Percentiles rank a stretch among this genome's conserved stretches.
These are phyloP conservation scores for Mycena epipterygia DNA, from an alignment of 768 basidiomycete genomes.

Conservation along the genomic window DNA sequence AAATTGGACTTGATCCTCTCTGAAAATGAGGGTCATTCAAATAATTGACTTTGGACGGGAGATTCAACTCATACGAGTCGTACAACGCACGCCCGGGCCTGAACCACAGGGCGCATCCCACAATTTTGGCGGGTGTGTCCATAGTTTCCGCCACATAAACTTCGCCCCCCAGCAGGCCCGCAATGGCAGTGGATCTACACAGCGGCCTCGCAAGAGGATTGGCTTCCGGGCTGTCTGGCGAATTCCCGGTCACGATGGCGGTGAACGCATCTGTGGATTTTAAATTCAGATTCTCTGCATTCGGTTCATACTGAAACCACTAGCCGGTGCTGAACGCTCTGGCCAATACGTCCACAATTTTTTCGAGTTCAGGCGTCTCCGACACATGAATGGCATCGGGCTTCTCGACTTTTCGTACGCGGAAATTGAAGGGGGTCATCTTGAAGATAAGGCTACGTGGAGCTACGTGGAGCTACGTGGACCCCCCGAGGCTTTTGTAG, in stretches of 20 bases:
- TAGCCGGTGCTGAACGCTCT: neutral
- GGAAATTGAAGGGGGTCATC: neutral
- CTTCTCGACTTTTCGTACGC: neutral
- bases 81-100: neutral
- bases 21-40: neutral
- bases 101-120: constrained; percentile 12
- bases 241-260: neutral
- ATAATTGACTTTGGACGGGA: neutral
- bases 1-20: neutral
- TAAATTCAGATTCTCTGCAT: neutral
- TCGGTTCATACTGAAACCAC: neutral
- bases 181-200: neutral
- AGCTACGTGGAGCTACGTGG: no score
- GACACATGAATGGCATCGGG: neutral
- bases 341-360: neutral
- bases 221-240: neutral
- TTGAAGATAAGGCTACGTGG: no score
- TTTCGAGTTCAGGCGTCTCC: neutral
- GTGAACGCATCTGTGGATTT: neutral
- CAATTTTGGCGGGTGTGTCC: neutral
- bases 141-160: constrained; percentile 10
- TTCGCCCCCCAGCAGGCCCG: neutral
- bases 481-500: no score
- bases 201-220: neutral
- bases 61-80: neutral